These are phyloP conservation scores for Penicillium sp. DNA, from an alignment of 2,329 filamentous ascomycete genomes.

Conservation along the genomic window DNA sequence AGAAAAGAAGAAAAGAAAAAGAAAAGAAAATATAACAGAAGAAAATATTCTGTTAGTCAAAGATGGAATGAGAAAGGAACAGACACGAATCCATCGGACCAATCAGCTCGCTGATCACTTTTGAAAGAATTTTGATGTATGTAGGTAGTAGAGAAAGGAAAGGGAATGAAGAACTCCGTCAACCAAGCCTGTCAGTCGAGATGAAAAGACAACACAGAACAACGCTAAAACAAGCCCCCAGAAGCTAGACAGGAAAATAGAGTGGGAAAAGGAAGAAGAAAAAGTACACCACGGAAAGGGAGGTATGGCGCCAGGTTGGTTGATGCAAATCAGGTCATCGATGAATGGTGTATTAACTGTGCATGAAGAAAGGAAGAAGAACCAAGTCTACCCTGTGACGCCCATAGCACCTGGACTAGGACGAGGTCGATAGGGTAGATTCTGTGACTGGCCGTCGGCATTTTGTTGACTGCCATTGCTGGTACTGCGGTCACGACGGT, in stretches of 20 bases:
- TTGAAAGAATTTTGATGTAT: conserved; percentile 25
- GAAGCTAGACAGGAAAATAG: conserved; percentile 13
- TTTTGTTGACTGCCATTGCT: conserved; percentile 36
- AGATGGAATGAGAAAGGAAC: conserved; percentile 4
- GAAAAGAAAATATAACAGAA: conserved; percentile 9
- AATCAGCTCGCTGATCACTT: conserved; percentile 25
- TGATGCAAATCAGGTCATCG: conserved; percentile 19
- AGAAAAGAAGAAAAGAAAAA: conserved; percentile 4
- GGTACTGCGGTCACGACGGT: conserved; percentile 36
- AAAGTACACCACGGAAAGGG: conserved; percentile 15
- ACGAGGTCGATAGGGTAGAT: conserved; percentile 38
- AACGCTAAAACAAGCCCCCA: conserved; percentile 31
- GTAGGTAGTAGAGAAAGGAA: conserved; percentile 17
- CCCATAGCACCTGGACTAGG: conserved; percentile 41
- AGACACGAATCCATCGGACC: conserved; percentile 16
- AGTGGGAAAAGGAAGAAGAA: conserved; percentile 1
- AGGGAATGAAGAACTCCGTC: conserved; percentile 27
- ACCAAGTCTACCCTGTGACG: conserved; percentile 33
- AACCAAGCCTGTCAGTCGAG: conserved; percentile 29
- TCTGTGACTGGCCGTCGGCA: conserved; percentile 33
- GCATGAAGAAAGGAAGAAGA: conserved; percentile 17
- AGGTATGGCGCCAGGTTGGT: conserved; percentile 17
- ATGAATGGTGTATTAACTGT: conserved; percentile 18
- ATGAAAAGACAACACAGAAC: conserved; percentile 19
- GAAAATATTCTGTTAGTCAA: not conserved